A percentile compares a stretch with the other conserved stretches of the same genome.
Conservation (phyloP, 2,329 filamentous ascomycete genomes). For the Tolypocladium album region DNA sequence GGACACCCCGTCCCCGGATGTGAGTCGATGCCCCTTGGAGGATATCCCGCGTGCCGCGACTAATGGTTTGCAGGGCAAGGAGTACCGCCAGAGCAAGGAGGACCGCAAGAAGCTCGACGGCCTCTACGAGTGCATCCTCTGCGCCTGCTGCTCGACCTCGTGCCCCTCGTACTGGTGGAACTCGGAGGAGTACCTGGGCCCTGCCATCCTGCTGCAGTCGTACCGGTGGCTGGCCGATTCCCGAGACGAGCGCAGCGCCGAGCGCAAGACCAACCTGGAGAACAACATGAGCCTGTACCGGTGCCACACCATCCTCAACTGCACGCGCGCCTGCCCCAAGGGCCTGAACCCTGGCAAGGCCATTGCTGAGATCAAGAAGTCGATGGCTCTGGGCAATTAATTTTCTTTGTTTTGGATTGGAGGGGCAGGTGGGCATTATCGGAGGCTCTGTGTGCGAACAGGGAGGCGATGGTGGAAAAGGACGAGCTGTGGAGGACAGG, state of each 20-base stretch:
- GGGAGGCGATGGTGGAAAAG: neutral
- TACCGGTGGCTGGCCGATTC: conserved; percentile 97
- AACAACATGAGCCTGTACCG: conserved; percentile 99
- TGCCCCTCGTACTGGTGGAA: conserved; percentile 99
- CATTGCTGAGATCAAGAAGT: conserved; percentile 98
- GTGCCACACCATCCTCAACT: conserved; percentile 99
- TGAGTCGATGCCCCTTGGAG: conserved; percentile 33
- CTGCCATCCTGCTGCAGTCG: conserved; percentile 90
- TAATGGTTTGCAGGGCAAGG: conserved; percentile 56
- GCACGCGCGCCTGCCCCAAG: conserved; percentile 96
- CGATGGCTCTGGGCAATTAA: conserved; percentile 53
- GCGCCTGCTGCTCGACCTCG: conserved; percentile 96
- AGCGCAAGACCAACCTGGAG: conserved; percentile 85
- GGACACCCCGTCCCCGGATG: conserved; percentile 71
- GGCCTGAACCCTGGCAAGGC: conserved; percentile 91
- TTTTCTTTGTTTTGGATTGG: neutral
- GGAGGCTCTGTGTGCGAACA: neutral
- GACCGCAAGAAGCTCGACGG: conserved; percentile 96
- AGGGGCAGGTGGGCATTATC: neutral
- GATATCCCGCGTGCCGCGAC: neutral
- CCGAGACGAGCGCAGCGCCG: conserved; percentile 77
- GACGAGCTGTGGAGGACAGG: neutral
- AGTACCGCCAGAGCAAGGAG: conserved; percentile 81
- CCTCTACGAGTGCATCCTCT: conserved; percentile 98
- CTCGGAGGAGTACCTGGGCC: conserved; percentile 94